Base-by-base conservation (phyloP, 1,284 basidiomycete genomes). In the Trichosporon asahii region DNA sequence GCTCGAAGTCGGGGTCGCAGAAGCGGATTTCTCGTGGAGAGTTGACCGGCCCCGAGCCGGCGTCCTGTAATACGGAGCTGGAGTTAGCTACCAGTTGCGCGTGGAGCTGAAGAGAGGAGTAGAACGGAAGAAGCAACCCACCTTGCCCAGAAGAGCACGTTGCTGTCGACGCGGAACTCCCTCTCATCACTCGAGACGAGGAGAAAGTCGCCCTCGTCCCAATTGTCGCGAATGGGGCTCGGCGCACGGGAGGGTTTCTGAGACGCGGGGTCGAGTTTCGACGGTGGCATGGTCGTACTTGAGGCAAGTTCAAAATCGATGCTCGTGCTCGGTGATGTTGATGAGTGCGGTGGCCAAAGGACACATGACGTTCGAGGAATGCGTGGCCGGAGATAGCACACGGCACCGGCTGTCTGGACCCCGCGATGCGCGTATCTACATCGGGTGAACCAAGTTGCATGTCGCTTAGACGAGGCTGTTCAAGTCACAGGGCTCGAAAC, bases 1-100 rank as follows among this genome's bases (percentile, higher is more conserved):
- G 23, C 33, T 67, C 66, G 37, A 67, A n/a, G 23, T 46, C 57
- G 8, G 66, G 25, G 57, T 67, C 61, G 4, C 29, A 21, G 61
- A 63, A 63, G 31, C 18, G 31, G 61, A 63, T 63, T 33, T 63
- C 31, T 8, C 40, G 40, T 4, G 40, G 18, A 2, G 40, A 44
- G 40, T 18, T 44, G 40, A 44, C 12, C 18, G 31, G 31, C 7
- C 31, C n/a, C 2, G 61, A 23, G 8, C 18, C 29, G 8, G 61
- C 61, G 31, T 63, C 31, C 12, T 11, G 31, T 33, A 63, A 63
- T 12, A 63, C 29, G 35, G 33, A 12, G 31, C 61, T 63, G 61
- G 9, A 5, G 31, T 63, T 15, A 63, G 61, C 33, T 3, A 12
- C 11, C 35, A 14, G 35, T 6, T 31, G n/a, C 6, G 15, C 33